Base-by-base conservation (phyloP, 2,329 filamentous ascomycete genomes). In the Neodidymelliopsis sp. region DNA sequence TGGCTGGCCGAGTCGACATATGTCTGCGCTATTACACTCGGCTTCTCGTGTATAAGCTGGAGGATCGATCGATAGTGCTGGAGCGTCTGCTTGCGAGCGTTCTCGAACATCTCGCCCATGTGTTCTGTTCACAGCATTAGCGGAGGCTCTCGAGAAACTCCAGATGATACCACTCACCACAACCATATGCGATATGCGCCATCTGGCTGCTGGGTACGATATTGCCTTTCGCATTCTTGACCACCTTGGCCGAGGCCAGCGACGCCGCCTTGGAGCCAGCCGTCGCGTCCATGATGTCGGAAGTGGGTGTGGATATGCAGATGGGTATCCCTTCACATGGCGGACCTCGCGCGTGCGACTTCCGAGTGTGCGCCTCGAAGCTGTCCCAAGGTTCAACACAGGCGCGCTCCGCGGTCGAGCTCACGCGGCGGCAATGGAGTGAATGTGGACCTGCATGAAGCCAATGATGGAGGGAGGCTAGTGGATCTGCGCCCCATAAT, bases 11-110 rank as follows among this genome's bases (percentile, higher is more conserved):
- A 35, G 12, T 59, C 49, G 24, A 60, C 60, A 49, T 81, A 84
- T 5, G 84, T 90, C 71, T 88, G 87, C 19, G 82, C 80, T 36
- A 87, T 81, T 65, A 86, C 79, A 41, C 82, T 84, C 37, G 79
- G 83, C 54, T 82, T 79, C 69, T 91, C 87, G 73, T 87, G 87
- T 56, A 92, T 85, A 48, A 83, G 83, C 52, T 86, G 81, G 28
- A 91, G 77, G 51, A 90, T 83, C 65, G 84, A 81, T 66, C 87
- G 88, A 73, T 92, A 92, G 62, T 89, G 83, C 45, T 84, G 78
- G 52, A 89, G 84, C 15, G 86, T 87, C 54, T 81, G 85, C 60
- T 88, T 86, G 73, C 84, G 85, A 12, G 83, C 82, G 54, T 86
- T 83, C 54, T 84, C 82, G 34, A 91, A 79, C 51, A 91, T 81